A percentile compares a stretch with the other conserved stretches of the same genome.
Evolutionary conservation across 306 rosid genomes (phyloP).

Genomic region (Medicago lupulina): DNA sequence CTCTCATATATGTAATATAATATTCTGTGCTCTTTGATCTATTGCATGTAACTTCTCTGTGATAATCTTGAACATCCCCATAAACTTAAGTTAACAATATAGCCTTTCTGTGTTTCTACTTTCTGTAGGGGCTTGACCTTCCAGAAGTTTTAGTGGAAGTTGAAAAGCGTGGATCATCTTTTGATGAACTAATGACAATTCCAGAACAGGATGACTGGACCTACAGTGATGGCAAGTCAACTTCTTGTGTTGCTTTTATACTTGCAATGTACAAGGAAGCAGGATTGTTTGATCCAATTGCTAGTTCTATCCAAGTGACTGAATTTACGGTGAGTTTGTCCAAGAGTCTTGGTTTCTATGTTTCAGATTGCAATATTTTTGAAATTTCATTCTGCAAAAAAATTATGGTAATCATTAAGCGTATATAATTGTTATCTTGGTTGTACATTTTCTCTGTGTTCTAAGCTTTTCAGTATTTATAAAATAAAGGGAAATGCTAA

Average conservation of each 20-base stretch:
- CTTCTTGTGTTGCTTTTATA: constrained; percentile 88
- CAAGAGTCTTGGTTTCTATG: constrained; percentile 28
- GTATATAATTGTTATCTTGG: constrained; percentile 10
- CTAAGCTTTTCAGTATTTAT: background rate
- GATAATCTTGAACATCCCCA: constrained; percentile 13
- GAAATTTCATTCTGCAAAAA: background rate
- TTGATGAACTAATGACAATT: constrained; percentile 79
- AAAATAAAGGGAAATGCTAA: no score
- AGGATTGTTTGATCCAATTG: constrained; percentile 83
- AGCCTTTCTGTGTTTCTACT: constrained; percentile 45
- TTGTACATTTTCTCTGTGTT: background rate
- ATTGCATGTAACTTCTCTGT: background rate
- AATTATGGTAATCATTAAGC: background rate
- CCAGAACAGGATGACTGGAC: constrained; percentile 97
- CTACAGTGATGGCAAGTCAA: constrained; percentile 88
- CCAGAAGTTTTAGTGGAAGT: constrained; percentile 85
- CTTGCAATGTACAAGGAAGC: constrained; percentile 95
- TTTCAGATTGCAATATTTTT: constrained; percentile 27
- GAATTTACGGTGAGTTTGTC: constrained; percentile 87
- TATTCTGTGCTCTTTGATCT: constrained; percentile 3
- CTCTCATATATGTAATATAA: background rate
- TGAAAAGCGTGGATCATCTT: constrained; percentile 84
- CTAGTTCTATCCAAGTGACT: constrained; percentile 88
- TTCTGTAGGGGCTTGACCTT: constrained; percentile 78
- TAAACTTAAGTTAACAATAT: constrained; percentile 20